A percentile compares a stretch with the other conserved stretches of the same genome.
phyloP scores from a whole-genome alignment of 768 basidiomycete genomes.

The Rubroboletus satanas region DNA sequence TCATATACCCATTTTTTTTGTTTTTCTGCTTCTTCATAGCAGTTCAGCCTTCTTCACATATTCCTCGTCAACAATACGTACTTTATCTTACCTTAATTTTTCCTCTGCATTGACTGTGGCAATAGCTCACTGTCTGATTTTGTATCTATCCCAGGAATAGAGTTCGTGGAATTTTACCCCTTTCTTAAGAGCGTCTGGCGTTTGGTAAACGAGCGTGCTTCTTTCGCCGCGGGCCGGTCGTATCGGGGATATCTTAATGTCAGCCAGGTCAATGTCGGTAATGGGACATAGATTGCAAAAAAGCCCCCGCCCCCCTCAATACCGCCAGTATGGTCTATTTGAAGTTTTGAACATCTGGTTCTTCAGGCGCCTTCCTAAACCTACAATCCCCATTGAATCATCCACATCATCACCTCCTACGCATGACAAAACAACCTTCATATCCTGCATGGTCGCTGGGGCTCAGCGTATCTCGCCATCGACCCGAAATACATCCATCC shows the following conservation, averaged over 20 bases:
- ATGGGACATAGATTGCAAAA: background rate
- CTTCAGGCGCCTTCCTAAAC: background rate
- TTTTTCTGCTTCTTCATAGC: background rate
- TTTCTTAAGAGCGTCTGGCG: background rate
- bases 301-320: background rate
- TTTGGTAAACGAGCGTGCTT: background rate
- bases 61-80: background rate
- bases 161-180: background rate
- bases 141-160: conserved; percentile 8
- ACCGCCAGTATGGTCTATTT: background rate
- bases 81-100: background rate
- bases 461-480: conserved; percentile 85
- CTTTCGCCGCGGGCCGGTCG: background rate
- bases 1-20: conserved; percentile 1
- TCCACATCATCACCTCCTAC: conserved; percentile 46
- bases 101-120: conserved; percentile 16
- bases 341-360: background rate
- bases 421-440: conserved; percentile 83
- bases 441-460: conserved; percentile 62
- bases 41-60: background rate
- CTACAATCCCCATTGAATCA: background rate
- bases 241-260: background rate
- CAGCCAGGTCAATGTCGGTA: background rate
- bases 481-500: conserved; percentile 70
- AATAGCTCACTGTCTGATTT: conserved; percentile 2